Evolutionary conservation across 208 protist species (phyloP), one percentile per base, ranked within the genome.

Genomic region (Wallacemonas sp.): DNA sequence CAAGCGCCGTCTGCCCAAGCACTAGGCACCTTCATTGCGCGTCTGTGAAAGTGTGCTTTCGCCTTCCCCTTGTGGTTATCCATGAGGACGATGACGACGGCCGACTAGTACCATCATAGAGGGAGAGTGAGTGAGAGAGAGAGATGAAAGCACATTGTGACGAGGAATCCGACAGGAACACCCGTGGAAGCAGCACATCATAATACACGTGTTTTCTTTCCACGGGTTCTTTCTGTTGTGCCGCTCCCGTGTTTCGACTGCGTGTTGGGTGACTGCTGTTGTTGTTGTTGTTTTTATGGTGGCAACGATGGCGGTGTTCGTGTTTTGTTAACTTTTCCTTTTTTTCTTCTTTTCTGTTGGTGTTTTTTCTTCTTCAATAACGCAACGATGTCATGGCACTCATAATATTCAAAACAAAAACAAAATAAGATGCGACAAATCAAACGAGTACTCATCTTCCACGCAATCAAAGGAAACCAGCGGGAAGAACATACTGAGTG

Each of bases 1-100:
- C 8, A 32, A 20, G 33, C 86, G 82, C 41, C 84, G 89, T 11
- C 39, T 91, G 22, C 63, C 76, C 18, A 42, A 26, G 20, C 22
- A 23, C 48, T 55, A 32, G n/a, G 38, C 7, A 42, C 14, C 38
- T 18, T 14, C 38, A 14, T 42, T 42, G n/a, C n/a, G n/a, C n/a
- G n/a, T n/a, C n/a, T n/a, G n/a, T n/a, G n/a, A n/a, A n/a, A n/a
- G n/a, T n/a, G n/a, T n/a, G n/a, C n/a, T n/a, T n/a, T n/a, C n/a
- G n/a, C n/a, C n/a, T n/a, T n/a, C n/a, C n/a, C n/a, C n/a, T n/a
- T n/a, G n/a, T n/a, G n/a, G n/a, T n/a, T n/a, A n/a, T n/a, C n/a
- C n/a, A n/a, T n/a, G n/a, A n/a, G n/a, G n/a, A n/a, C n/a, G n/a
- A n/a, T n/a, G n/a, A n/a, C n/a, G n/a, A n/a, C n/a, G n/a, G n/a